Percentiles rank a stretch among this genome's conserved stretches.
phyloP scores from a whole-genome alignment of 208 protist genomes.

The Leishmania major region DNA sequence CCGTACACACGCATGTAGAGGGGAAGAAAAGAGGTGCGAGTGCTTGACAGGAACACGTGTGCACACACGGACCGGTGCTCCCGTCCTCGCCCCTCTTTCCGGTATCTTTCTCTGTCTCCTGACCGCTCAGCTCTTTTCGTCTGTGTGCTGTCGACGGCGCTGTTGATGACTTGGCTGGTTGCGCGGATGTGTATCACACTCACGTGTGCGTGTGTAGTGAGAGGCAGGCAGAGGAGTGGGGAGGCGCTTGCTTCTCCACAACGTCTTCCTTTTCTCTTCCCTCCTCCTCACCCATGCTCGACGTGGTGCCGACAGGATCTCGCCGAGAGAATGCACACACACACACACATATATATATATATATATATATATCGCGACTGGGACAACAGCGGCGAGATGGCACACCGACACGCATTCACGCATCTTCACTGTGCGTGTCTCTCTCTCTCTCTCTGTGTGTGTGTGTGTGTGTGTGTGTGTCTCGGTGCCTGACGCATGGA shows the following conservation, averaged over 20 bases:
- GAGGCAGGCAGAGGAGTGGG: background rate
- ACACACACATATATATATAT: too few relatives aligned
- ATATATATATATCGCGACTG: background rate
- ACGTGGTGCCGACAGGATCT: background rate
- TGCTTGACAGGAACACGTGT: background rate
- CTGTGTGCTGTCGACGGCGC: background rate
- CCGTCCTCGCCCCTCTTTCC: background rate
- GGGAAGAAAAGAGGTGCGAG: background rate
- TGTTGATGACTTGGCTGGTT: background rate
- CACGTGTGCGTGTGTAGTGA: too few relatives aligned
- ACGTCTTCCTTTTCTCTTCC: background rate
- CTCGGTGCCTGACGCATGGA: background rate
- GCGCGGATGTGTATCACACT: background rate
- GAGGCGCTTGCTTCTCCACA: background rate
- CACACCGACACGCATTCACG: background rate
- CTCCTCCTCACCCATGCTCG: background rate
- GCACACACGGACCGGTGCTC: background rate
- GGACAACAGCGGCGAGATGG: background rate
- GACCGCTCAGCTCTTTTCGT: background rate
- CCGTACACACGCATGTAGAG: background rate
- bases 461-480: background rate
- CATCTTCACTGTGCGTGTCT: background rate
- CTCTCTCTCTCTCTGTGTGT: background rate
- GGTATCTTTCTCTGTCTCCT: background rate
- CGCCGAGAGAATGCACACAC: background rate